These are phyloP conservation scores for Pestalotiopsis sp. DNA, from an alignment of 2,329 filamentous ascomycete genomes.

Conservation along the genomic window DNA sequence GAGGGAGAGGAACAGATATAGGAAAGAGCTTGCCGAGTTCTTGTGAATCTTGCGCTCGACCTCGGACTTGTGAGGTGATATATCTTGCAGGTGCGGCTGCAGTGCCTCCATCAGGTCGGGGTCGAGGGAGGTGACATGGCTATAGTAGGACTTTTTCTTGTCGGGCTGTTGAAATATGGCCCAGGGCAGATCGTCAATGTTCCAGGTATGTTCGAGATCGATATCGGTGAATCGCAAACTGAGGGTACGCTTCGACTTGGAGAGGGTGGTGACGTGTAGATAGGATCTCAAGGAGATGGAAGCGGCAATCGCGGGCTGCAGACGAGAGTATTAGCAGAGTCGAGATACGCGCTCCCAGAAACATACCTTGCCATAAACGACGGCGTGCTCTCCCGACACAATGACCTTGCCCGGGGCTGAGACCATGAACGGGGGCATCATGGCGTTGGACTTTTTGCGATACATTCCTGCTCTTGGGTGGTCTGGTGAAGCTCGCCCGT, in stretches of 20 bases:
- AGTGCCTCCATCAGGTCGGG: slow-evolving; percentile 79
- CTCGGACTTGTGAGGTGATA: slow-evolving; percentile 70
- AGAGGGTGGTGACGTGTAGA: slow-evolving; percentile 90
- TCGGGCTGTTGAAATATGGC: slow-evolving; percentile 73
- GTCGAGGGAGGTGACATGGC: slow-evolving; percentile 83
- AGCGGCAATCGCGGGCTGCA: slow-evolving; percentile 85
- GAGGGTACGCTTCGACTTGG: slow-evolving; percentile 87
- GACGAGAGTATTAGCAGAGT: neutral
- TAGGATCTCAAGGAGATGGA: slow-evolving; percentile 95
- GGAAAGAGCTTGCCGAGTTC: slow-evolving; percentile 79
- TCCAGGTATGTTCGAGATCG: slow-evolving; percentile 86
- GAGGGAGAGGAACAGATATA: slow-evolving; percentile 91
- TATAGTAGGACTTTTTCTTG: slow-evolving; percentile 96
- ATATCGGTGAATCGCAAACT: slow-evolving; percentile 91
- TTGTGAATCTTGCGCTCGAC: slow-evolving; percentile 83
- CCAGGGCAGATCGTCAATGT: slow-evolving; percentile 93
- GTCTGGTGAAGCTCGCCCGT: slow-evolving; percentile 30
- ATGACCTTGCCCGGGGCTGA: slow-evolving; percentile 98
- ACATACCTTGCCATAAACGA: slow-evolving; percentile 90
- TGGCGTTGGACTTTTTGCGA: slow-evolving; percentile 64
- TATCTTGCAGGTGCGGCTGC: slow-evolving; percentile 73
- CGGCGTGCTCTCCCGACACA: slow-evolving; percentile 95
- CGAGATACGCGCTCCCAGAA: neutral
- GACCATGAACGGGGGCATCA: slow-evolving; percentile 94
- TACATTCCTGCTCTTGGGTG: slow-evolving; percentile 41